phyloP scores from a whole-genome alignment of 768 basidiomycete genomes.

The Trichaptum fuscoviolaceum region DNA sequence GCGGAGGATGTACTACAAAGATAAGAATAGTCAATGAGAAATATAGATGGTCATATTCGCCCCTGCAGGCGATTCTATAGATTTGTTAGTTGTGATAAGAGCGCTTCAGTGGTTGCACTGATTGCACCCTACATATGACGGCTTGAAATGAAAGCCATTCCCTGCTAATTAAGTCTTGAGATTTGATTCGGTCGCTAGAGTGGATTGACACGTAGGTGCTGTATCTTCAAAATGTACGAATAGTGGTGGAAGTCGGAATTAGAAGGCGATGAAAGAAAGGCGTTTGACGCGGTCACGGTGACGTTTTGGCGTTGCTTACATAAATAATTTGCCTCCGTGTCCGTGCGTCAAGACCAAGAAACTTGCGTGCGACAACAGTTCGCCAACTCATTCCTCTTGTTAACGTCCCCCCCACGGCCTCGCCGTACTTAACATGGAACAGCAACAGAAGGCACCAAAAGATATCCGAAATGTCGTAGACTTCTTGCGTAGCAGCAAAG shows the following conservation, averaged over 20 bases:
- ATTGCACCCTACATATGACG: too few relatives aligned
- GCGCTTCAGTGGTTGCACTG: too few relatives aligned
- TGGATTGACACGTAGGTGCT: too few relatives aligned
- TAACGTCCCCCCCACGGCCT: background rate
- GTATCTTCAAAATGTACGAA: too few relatives aligned
- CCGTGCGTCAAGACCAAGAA: background rate
- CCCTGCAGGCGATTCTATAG: too few relatives aligned
- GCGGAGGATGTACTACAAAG: background rate
- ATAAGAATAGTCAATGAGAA: background rate
- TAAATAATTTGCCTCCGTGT: background rate
- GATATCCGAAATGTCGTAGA: constrained; percentile 79
- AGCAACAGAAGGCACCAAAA: constrained; percentile 73
- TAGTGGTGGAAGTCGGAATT: background rate
- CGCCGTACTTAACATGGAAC: constrained; percentile 37
- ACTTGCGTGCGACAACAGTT: background rate
- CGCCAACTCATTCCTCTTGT: background rate
- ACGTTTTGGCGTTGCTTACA: background rate
- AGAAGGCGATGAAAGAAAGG: background rate
- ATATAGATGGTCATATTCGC: too few relatives aligned
- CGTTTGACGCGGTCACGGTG: too few relatives aligned
- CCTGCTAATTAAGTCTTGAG: too few relatives aligned
- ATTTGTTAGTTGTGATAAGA: too few relatives aligned
- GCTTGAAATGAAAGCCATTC: too few relatives aligned
- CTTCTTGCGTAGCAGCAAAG: constrained; percentile 79
- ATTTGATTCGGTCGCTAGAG: too few relatives aligned